A percentile compares a stretch with the other conserved stretches of the same genome.
These are phyloP conservation scores for Aspergillus steynii DNA, from an alignment of 495 filamentous ascomycete genomes.

Conservation along the genomic window DNA sequence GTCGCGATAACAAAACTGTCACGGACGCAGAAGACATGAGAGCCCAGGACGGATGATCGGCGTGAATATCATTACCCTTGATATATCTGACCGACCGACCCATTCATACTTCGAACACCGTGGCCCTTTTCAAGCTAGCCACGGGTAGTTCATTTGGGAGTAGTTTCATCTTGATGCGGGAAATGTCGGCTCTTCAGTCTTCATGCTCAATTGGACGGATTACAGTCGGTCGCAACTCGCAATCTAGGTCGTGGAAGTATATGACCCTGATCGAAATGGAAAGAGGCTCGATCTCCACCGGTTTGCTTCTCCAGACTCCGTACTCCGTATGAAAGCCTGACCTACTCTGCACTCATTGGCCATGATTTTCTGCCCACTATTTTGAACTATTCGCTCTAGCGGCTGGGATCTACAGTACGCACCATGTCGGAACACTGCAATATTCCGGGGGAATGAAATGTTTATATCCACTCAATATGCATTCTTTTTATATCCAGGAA, in stretches of 20 bases:
- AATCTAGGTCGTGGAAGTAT: not conserved
- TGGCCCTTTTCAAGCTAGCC: no score
- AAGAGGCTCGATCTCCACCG: no score
- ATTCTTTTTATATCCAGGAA: no score
- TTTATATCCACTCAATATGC: no score
- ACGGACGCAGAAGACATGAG: not conserved
- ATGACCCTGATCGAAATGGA: not conserved
- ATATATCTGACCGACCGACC: not conserved
- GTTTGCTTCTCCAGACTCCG: no score
- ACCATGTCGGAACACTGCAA: not conserved
- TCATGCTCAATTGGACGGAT: not conserved
- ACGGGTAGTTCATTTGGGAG: no score
- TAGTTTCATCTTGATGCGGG: no score
- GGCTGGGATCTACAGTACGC: not conserved
- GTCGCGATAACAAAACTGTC: no score
- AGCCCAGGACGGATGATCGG: not conserved
- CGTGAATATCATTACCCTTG: constrained; percentile 3
- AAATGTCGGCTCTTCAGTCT: no score
- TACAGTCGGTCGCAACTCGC: not conserved
- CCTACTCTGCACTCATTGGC: not conserved
- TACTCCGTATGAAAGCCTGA: no score
- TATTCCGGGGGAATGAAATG: no score
- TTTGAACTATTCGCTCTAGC: not conserved
- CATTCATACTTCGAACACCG: not conserved
- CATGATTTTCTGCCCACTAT: not conserved